phyloP scores from a whole-genome alignment of 371 early-diverging fungal species.

The Capillidium rhysosporum region DNA sequence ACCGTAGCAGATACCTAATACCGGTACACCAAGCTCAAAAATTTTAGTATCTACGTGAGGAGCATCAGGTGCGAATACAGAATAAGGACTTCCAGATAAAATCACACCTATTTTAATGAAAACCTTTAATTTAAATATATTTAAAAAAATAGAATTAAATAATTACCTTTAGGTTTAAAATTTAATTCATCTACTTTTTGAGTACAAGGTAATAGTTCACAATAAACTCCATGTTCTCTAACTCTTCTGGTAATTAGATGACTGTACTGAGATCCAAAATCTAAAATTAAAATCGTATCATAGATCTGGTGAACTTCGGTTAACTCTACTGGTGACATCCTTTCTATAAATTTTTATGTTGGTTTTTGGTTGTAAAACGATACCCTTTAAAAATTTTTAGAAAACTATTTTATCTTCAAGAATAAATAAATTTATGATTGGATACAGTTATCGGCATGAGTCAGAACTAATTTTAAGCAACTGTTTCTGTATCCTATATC shows the following conservation, averaged over 20 bases:
- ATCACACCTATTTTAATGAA: too few relatives aligned
- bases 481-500: too few relatives aligned
- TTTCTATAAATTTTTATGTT: too few relatives aligned
- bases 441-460: too few relatives aligned
- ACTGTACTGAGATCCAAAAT: constrained; percentile 96
- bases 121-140: too few relatives aligned
- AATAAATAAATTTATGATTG: too few relatives aligned
- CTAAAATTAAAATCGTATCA: constrained; percentile 93
- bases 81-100: constrained; percentile 90
- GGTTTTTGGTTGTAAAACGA: too few relatives aligned
- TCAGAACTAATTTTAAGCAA: too few relatives aligned
- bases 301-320: constrained; percentile 41
- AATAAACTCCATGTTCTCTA: constrained; percentile 92
- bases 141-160: too few relatives aligned
- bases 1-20: constrained; percentile 96
- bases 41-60: constrained; percentile 86
- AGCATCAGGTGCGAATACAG: constrained; percentile 82
- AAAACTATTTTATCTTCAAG: too few relatives aligned
- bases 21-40: constrained; percentile 73
- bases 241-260: constrained; percentile 93
- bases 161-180: constrained; percentile 92
- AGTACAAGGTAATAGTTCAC: constrained; percentile 93
- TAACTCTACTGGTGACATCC: background rate
- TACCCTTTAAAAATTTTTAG: too few relatives aligned
- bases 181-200: constrained; percentile 76